phyloP scores from a whole-genome alignment of 164 flowering plant species.

The Echeveria elegans region DNA sequence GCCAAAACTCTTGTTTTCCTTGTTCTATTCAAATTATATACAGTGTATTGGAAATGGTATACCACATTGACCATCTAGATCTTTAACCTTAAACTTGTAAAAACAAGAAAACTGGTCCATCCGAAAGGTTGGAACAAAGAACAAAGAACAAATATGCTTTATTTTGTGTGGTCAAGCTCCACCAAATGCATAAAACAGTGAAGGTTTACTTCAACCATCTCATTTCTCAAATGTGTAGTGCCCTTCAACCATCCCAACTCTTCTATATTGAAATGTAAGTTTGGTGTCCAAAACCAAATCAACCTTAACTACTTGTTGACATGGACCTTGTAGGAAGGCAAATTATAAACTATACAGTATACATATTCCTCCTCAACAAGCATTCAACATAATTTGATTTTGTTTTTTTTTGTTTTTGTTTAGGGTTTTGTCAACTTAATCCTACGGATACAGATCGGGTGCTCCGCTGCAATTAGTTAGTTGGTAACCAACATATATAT shows the following conservation, averaged over 20 bases:
- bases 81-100: background rate
- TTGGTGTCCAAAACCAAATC: conserved; percentile 6
- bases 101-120: conserved; percentile 3
- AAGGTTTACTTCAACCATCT: background rate
- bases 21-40: too few species aligned
- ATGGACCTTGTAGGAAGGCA: background rate
- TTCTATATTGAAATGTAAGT: background rate
- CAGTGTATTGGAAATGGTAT: background rate
- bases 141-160: background rate
- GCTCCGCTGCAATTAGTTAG: too few species aligned
- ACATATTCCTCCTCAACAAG: background rate
- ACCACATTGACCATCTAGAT: conserved; percentile 2
- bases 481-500: background rate
- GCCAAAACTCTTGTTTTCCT: background rate
- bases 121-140: background rate
- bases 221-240: background rate
- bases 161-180: background rate
- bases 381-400: background rate
- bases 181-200: background rate
- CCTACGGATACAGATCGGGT: too few species aligned
- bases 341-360: background rate
- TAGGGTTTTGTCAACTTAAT: background rate
- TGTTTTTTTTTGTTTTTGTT: background rate
- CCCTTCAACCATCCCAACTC: background rate
- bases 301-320: background rate